phyloP scores from a whole-genome alignment of 2,329 filamentous ascomycete species.

The Hirsutella minnesotensis region DNA sequence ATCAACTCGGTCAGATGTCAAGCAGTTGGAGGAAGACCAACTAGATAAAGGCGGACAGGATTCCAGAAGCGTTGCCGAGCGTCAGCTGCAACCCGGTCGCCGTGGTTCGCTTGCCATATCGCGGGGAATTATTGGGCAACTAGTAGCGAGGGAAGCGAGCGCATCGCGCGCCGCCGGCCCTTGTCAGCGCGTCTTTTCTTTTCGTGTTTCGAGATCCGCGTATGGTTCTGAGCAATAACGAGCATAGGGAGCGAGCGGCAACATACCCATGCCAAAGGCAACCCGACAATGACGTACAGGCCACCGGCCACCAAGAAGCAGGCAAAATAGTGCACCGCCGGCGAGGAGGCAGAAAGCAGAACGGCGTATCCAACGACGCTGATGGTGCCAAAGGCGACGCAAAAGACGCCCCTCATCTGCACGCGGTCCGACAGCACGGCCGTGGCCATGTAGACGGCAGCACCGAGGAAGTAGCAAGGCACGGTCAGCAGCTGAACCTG shows the following conservation, averaged over 20 bases:
- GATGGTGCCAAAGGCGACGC: constrained; percentile 47
- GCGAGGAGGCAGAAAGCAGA: constrained; percentile 45
- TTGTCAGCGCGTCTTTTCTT: neutral
- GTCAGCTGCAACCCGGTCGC: constrained; percentile 61
- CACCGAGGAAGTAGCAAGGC: constrained; percentile 64
- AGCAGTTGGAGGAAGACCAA: constrained; percentile 9
- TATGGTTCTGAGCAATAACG: no score
- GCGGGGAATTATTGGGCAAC: constrained; percentile 54
- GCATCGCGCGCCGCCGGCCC: no score
- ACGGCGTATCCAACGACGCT: constrained; percentile 59
- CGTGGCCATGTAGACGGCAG: constrained; percentile 53
- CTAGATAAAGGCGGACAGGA: constrained; percentile 62
- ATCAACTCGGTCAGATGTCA: neutral
- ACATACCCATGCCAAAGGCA: constrained; percentile 42
- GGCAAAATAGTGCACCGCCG: constrained; percentile 59
- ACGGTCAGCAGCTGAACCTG: constrained; percentile 68
- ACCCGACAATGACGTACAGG: constrained; percentile 48
- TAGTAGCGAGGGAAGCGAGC: constrained; percentile 5
- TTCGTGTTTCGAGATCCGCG: no score
- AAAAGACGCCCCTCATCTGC: constrained; percentile 54
- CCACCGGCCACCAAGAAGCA: constrained; percentile 68
- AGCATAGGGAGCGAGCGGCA: neutral
- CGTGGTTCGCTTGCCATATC: constrained; percentile 66
- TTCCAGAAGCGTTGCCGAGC: constrained; percentile 57
- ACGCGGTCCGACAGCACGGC: constrained; percentile 56